phyloP scores from a whole-genome alignment of 805 yeast genomes.

The Yamadazyma sp. region DNA sequence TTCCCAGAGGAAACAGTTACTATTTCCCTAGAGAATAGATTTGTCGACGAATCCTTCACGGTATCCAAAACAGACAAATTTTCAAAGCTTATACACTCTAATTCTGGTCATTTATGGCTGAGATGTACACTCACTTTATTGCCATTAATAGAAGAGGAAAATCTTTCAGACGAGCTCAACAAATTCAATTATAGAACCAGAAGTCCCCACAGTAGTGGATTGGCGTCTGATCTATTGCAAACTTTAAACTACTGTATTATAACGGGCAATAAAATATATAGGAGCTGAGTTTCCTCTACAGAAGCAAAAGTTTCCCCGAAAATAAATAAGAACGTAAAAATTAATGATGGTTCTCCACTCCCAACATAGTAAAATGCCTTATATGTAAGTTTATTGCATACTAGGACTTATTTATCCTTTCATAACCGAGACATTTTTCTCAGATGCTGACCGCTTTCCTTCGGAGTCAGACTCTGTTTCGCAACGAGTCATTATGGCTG shows the following conservation, averaged over 20 bases:
- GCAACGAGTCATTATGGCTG: constrained; percentile 7
- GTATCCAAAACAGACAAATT: constrained; percentile 17
- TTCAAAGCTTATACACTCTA: constrained; percentile 24
- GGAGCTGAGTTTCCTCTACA: too few relatives aligned
- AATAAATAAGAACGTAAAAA: too few relatives aligned
- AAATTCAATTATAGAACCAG: constrained; percentile 28
- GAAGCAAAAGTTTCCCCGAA: too few relatives aligned
- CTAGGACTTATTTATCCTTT: constrained; percentile 1
- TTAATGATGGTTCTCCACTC: constrained; percentile 1
- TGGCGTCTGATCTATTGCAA: constrained; percentile 19
- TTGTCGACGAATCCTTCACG: constrained; percentile 33
- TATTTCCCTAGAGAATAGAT: constrained; percentile 29
- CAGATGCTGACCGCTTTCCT: constrained; percentile 3
- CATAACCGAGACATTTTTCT: constrained; percentile 4
- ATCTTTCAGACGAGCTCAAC: constrained; percentile 33
- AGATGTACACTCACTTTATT: constrained; percentile 36
- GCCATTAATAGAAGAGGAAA: constrained; percentile 35
- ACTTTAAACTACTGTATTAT: constrained; percentile 33
- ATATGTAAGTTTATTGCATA: constrained; percentile 5
- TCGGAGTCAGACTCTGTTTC: constrained; percentile 9
- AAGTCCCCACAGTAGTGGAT: constrained; percentile 9
- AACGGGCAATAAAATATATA: constrained; percentile 37
- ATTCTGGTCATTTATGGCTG: constrained; percentile 36
- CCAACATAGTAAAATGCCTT: constrained; percentile 7
- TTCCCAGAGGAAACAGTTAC: constrained; percentile 19